Evolutionary conservation across 1,284 basidiomycete genomes (phyloP), one percentile per base, ranked within the genome.

Genomic region (Prillingera fragicola): DNA sequence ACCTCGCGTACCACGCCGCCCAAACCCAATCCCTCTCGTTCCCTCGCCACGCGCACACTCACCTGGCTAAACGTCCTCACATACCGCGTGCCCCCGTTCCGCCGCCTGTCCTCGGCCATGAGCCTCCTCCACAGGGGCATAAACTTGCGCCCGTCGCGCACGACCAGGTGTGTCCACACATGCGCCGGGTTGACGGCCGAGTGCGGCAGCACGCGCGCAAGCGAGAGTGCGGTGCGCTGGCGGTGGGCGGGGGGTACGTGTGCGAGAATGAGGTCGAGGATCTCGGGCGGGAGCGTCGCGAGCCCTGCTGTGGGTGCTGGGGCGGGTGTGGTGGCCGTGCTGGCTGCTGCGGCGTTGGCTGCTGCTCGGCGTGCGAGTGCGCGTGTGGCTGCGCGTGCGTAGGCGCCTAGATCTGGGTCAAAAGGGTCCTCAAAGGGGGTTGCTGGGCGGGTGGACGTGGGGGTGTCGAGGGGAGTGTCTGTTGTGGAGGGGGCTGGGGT

Each of bases 121-220:
- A 61, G 33, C 45, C 51, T 53, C 25, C 39, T 50, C 56, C 62
- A 63, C 36, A 70, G 36, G 7, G 67, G 63, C 43, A 50, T 45
- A 4, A 70, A 36, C 51, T 69, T 67, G 7, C 33, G 36, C 2
- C 38, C 40, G 1, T 52, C 47, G 12, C 53, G 46, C 1, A 63
- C 60, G 2, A 67, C 55, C n/a, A 73, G 24, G 48, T 71, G 65
- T 15, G 34, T 52, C 54, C 58, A 71, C 8, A 72, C 45, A 45
- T 68, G 63, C 8, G 55, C 52, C 36, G 61, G 50, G 3, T 60
- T 46, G 13, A 43, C 29, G 10, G 38, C 35, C n/a, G n/a, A n/a
- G 26, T 32, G 32, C 1, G 69, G 69, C 24, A 72, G 66, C 12
- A 68, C 69, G 13, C 48, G 52, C 9, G 50, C 48, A 17, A 72